Evolutionary conservation across 1,284 basidiomycete species (phyloP).

Genomic region (Rhodofomes roseus): DNA sequence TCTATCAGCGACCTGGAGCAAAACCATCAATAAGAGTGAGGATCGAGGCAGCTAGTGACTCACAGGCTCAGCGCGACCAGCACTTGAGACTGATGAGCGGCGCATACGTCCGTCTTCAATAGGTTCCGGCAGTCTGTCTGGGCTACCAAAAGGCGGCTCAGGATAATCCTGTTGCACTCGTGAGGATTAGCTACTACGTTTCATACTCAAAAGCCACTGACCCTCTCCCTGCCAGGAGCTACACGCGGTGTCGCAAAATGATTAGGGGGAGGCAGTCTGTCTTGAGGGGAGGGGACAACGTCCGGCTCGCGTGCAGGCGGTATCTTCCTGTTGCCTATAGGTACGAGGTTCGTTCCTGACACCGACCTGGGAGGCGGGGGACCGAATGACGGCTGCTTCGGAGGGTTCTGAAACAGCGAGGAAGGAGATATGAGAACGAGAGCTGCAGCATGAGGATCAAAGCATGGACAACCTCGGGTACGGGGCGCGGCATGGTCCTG

Average conservation of each 20-base stretch:
- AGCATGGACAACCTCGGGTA: slow-evolving; percentile 1
- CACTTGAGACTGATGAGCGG: background rate
- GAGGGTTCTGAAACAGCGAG: background rate
- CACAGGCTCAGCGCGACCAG: background rate
- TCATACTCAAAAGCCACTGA: background rate
- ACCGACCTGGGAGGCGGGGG: background rate
- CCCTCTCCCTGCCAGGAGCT: background rate
- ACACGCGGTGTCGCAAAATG: background rate
- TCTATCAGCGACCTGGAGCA: background rate
- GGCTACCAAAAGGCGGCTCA: background rate
- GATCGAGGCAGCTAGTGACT: background rate
- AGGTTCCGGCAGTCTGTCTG: background rate
- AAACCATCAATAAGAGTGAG: background rate
- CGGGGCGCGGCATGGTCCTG: background rate
- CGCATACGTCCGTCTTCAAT: background rate
- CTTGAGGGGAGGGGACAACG: background rate
- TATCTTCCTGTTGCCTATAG: slow-evolving; percentile 8
- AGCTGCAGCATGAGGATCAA: slow-evolving; percentile 2
- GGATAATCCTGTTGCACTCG: background rate
- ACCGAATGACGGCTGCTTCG: background rate
- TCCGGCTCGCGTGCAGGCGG: background rate
- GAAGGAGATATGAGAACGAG: background rate
- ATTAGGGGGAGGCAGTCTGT: background rate
- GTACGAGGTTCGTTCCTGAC: slow-evolving; percentile 10
- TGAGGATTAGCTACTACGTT: background rate